Percentiles rank a stretch among this genome's conserved stretches.
These are phyloP conservation scores for Sporothrix protearum DNA, from an alignment of 2,329 filamentous ascomycete species.

Conservation along the genomic window DNA sequence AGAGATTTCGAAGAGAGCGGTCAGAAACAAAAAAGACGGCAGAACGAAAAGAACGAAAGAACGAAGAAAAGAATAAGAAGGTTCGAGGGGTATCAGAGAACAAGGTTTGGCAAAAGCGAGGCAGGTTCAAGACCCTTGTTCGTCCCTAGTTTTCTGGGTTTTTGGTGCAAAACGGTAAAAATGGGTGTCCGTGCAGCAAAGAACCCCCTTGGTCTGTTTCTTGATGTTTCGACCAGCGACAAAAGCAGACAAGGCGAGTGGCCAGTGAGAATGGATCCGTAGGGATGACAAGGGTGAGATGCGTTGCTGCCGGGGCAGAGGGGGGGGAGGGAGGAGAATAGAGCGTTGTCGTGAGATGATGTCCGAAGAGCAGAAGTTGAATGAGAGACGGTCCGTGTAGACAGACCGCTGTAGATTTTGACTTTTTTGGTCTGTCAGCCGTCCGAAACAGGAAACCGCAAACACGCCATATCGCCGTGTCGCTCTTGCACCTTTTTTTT, in stretches of 20 bases:
- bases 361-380: background rate
- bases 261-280: background rate
- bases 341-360: background rate
- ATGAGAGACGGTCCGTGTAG: background rate
- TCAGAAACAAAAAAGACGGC: background rate
- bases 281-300: background rate
- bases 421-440: slow-evolving; percentile 11
- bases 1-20: background rate
- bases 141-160: slow-evolving; percentile 13
- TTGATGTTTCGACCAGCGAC: slow-evolving; percentile 23
- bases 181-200: slow-evolving; percentile 15
- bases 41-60: background rate
- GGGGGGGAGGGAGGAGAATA: background rate
- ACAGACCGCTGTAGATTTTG: slow-evolving; percentile 1
- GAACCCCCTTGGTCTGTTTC: slow-evolving; percentile 11
- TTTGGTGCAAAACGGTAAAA: slow-evolving; percentile 7
- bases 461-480: slow-evolving; percentile 13
- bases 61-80: background rate
- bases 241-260: background rate
- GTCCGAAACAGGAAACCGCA: slow-evolving; percentile 17
- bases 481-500: background rate
- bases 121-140: slow-evolving; percentile 10
- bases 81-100: background rate
- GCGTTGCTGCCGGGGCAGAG: background rate
- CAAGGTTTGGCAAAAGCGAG: background rate